Conservation (phyloP, 1,284 basidiomycete species). For the Ceratobasidium papillatum region DNA sequence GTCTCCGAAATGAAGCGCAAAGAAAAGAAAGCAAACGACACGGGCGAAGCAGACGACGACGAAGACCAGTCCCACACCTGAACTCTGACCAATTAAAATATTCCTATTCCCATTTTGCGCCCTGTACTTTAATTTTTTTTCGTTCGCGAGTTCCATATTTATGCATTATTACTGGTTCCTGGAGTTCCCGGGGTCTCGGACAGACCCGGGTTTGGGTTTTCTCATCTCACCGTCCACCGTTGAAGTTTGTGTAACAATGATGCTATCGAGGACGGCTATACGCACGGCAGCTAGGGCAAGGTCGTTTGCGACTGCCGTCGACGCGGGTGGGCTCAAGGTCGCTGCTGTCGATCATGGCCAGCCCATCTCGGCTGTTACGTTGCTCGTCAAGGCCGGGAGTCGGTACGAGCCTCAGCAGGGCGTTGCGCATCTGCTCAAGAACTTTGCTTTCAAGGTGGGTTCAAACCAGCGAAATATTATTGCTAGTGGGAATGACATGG, state of each 20-base stretch:
- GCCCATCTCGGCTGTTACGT: slow-evolving; percentile 83
- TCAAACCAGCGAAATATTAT: not conserved
- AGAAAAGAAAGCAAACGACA: slow-evolving; percentile 33
- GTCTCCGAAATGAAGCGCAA: slow-evolving; percentile 39
- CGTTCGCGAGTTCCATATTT: slow-evolving; percentile 13
- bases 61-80: slow-evolving; percentile 25
- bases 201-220: slow-evolving; percentile 28
- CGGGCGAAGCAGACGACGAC: slow-evolving; percentile 32
- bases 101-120: not conserved
- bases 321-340: slow-evolving; percentile 83
- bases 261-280: slow-evolving; percentile 29
- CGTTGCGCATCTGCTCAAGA: slow-evolving; percentile 91
- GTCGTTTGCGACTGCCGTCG: slow-evolving; percentile 81
- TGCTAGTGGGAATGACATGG: not conserved
- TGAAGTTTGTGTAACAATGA: not conserved
- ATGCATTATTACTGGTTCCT: slow-evolving; percentile 37
- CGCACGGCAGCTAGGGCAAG: slow-evolving; percentile 54
- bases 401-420: slow-evolving; percentile 87
- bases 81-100: not conserved
- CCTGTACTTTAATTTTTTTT: slow-evolving; percentile 3
- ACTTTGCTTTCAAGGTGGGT: slow-evolving; percentile 94
- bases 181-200: slow-evolving; percentile 38
- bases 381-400: slow-evolving; percentile 91
- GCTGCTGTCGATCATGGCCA: slow-evolving; percentile 83
- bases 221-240: slow-evolving; percentile 23